Percentiles rank a stretch among this genome's conserved stretches.
These are phyloP conservation scores for Tylopilus sp. DNA, from an alignment of 768 basidiomycete species.

Conservation along the genomic window DNA sequence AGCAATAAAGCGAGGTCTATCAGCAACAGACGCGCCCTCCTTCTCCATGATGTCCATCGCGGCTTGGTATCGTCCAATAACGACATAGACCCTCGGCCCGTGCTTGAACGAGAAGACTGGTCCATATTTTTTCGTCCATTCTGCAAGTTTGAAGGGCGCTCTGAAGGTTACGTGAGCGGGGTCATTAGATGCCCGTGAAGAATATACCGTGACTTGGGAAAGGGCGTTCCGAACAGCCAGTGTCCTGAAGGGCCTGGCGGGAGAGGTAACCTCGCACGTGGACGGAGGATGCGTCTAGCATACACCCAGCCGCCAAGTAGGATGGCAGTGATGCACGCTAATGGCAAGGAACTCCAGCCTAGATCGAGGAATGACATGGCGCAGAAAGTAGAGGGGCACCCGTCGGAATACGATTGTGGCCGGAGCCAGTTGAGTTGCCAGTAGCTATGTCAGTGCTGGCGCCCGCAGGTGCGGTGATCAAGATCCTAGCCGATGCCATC, in stretches of 20 bases:
- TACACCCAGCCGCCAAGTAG: neutral
- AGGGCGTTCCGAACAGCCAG: conserved; percentile 7
- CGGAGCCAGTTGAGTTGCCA: neutral
- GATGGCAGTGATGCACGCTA: neutral
- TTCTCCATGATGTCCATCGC: conserved; percentile 14
- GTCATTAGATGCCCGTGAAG: neutral
- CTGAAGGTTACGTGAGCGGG: neutral
- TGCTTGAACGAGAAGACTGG: conserved; percentile 4
- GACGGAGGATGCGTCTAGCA: neutral
- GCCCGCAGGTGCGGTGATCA: no score
- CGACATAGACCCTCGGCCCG: conserved; percentile 1
- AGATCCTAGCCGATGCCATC: no score
- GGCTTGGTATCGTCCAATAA: conserved; percentile 6
- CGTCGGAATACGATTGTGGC: no score
- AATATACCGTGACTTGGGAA: conserved; percentile 2
- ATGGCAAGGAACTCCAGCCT: neutral
- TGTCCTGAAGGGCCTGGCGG: conserved; percentile 10
- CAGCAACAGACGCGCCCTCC: conserved; percentile 5
- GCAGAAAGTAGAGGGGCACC: no score
- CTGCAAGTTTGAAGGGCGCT: conserved; percentile 2
- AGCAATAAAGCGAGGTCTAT: conserved; percentile 2
- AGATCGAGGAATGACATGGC: neutral
- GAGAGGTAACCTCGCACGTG: neutral
- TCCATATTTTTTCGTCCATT: conserved; percentile 5
- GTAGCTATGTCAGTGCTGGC: no score